These are phyloP conservation scores for Phytophthora ohioensis DNA, from an alignment of 352 stramenopile genomes.

Conservation along the genomic window DNA sequence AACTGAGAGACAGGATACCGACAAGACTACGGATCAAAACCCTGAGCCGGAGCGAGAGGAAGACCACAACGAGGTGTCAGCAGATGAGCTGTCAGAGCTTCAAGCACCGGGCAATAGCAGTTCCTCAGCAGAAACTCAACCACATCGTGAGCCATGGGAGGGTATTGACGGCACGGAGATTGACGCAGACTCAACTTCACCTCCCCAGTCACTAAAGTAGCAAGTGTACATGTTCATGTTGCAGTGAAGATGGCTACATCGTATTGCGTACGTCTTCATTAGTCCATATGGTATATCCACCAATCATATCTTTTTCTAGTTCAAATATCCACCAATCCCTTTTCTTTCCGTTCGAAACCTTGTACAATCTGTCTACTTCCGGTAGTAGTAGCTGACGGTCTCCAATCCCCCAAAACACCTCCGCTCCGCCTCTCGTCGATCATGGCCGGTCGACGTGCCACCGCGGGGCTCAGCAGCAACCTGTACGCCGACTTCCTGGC, in stretches of 20 bases:
- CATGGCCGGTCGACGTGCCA: conserved; percentile 43
- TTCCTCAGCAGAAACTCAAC: neutral
- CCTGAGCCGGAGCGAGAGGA: neutral
- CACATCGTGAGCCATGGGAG: conserved; percentile 17
- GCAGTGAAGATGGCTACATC: conserved; percentile 4
- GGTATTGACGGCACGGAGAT: conserved; percentile 6
- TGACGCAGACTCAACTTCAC: neutral
- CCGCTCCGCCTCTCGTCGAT: conserved; percentile 2
- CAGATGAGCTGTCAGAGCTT: neutral
- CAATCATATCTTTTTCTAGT: neutral
- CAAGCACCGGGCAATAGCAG: neutral
- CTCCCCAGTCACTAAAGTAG: conserved; percentile 5
- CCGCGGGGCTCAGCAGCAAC: conserved; percentile 65
- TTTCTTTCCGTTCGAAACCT: neutral
- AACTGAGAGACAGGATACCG: neutral
- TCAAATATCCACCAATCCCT: neutral
- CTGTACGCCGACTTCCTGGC: conserved; percentile 77
- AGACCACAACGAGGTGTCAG: conserved; percentile 10
- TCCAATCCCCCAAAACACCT: neutral
- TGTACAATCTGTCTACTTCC: conserved; percentile 6
- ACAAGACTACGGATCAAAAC: neutral
- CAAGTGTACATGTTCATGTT: neutral
- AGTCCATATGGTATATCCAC: neutral
- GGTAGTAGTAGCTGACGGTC: conserved; percentile 13
- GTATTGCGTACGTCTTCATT: neutral